Conservation (phyloP, 305 asterid species). For the Striga hermonthica region DNA sequence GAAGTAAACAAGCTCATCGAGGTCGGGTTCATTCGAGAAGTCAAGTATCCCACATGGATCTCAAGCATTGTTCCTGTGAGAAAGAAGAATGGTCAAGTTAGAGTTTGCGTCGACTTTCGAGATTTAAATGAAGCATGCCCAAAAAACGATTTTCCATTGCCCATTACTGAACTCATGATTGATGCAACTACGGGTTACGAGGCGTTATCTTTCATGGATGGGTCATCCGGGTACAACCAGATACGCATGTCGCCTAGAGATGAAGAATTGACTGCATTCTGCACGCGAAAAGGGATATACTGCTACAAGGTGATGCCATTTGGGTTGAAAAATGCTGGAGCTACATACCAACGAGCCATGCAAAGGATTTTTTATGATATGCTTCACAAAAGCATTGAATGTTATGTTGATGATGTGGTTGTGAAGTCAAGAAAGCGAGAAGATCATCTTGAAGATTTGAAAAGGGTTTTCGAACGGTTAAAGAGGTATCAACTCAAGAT, state of each 20-base stretch:
- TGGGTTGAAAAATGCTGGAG: neutral
- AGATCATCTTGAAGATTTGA: neutral
- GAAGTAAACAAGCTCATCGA: neutral
- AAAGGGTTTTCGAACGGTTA: neutral
- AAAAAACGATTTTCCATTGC: neutral
- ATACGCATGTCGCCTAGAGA: neutral
- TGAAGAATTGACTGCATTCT: neutral
- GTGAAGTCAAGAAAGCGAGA: slow-evolving; percentile 4
- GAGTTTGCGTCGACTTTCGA: neutral
- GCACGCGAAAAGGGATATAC: slow-evolving; percentile 1
- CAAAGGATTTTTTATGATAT: slow-evolving; percentile 12
- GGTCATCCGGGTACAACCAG: neutral
- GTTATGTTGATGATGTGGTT: slow-evolving; percentile 10
- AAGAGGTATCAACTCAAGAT: neutral
- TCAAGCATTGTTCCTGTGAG: neutral
- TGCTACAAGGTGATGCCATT: slow-evolving; percentile 7
- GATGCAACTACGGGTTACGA: neutral
- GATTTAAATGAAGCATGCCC: neutral
- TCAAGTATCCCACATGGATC: neutral
- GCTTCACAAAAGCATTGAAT: slow-evolving; percentile 8
- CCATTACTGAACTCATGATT: neutral
- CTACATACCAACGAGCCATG: slow-evolving; percentile 9
- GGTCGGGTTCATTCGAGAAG: neutral
- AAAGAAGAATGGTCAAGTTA: neutral
- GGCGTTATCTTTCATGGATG: slow-evolving; percentile 9